Conservation (phyloP, 2,329 filamentous ascomycete genomes). For the Beauveria brongniartii region DNA sequence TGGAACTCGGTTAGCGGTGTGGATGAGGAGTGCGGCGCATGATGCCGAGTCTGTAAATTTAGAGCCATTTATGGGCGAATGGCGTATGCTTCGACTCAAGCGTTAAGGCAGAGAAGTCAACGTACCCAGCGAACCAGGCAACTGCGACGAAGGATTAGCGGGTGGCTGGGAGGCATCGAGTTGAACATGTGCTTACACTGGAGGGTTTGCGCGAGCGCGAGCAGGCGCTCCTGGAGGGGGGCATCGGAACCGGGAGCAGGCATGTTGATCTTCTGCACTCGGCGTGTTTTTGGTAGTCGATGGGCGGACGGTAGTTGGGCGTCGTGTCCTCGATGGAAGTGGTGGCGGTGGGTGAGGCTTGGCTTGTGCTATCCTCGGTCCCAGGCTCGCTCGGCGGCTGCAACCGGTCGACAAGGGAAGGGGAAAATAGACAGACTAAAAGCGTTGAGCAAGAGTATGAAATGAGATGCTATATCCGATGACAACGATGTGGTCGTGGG, state of each 20-base stretch:
- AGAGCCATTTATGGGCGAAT: not conserved
- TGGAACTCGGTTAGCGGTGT: slow-evolving; percentile 27
- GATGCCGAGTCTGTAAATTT: not conserved
- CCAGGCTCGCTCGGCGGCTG: not conserved
- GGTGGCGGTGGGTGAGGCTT: not conserved
- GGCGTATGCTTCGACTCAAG: not conserved
- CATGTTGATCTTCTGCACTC: not conserved
- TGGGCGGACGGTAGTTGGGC: not conserved
- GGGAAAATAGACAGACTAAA: not conserved
- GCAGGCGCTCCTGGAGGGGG: slow-evolving; percentile 66
- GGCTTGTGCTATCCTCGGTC: not conserved
- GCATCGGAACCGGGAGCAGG: slow-evolving; percentile 36
- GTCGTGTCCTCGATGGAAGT: not conserved
- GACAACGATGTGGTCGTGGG: not conserved
- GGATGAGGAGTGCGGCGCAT: not conserved
- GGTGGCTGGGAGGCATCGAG: slow-evolving; percentile 15
- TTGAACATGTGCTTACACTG: slow-evolving; percentile 61
- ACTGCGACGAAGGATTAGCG: slow-evolving; percentile 41
- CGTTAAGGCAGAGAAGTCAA: slow-evolving; percentile 20
- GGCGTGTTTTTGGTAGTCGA: not conserved
- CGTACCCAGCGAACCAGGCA: slow-evolving; percentile 76
- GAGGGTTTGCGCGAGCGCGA: slow-evolving; percentile 76
- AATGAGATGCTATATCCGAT: not conserved
- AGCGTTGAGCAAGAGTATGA: not conserved
- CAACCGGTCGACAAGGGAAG: not conserved